A percentile compares a stretch with the other conserved stretches of the same genome.
phyloP scores from a whole-genome alignment of 2,329 filamentous ascomycete species.

The Apiospora arundinis region DNA sequence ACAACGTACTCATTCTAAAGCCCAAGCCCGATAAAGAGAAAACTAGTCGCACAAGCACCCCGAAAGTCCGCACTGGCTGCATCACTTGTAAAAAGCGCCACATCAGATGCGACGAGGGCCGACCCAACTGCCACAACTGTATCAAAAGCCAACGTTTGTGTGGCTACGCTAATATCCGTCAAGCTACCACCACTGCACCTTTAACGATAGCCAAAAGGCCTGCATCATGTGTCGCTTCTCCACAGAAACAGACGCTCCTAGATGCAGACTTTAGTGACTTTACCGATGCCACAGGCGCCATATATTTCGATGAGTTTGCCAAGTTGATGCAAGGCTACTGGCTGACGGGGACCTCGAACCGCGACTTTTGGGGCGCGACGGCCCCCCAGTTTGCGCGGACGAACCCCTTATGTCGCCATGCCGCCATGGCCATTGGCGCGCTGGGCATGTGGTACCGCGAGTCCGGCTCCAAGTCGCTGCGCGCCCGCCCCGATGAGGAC shows the following conservation, averaged over 20 bases:
- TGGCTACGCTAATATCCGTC: conserved; percentile 23
- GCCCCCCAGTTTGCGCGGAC: conserved; percentile 40
- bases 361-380: conserved; percentile 38
- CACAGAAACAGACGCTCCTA: conserved; percentile 26
- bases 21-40: conserved; percentile 20
- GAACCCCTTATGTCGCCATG: conserved; percentile 37
- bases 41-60: conserved; percentile 27
- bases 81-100: conserved; percentile 30
- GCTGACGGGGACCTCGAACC: conserved; percentile 34
- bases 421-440: conserved; percentile 42
- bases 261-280: conserved; percentile 29
- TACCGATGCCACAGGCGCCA: conserved; percentile 23
- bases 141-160: conserved; percentile 24
- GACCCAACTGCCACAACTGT: conserved; percentile 28
- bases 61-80: conserved; percentile 28
- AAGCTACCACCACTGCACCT: conserved; percentile 25
- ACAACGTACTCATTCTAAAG: neutral
- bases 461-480: conserved; percentile 24
- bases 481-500: conserved; percentile 16
- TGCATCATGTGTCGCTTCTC: conserved; percentile 34
- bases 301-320: conserved; percentile 43
- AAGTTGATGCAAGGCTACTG: conserved; percentile 37
- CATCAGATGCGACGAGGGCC: conserved; percentile 30
- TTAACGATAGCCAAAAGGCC: neutral
- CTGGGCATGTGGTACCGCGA: conserved; percentile 34